These are phyloP conservation scores for Penicillium frequentans DNA, from an alignment of 2,329 filamentous ascomycete species.

Conservation along the genomic window DNA sequence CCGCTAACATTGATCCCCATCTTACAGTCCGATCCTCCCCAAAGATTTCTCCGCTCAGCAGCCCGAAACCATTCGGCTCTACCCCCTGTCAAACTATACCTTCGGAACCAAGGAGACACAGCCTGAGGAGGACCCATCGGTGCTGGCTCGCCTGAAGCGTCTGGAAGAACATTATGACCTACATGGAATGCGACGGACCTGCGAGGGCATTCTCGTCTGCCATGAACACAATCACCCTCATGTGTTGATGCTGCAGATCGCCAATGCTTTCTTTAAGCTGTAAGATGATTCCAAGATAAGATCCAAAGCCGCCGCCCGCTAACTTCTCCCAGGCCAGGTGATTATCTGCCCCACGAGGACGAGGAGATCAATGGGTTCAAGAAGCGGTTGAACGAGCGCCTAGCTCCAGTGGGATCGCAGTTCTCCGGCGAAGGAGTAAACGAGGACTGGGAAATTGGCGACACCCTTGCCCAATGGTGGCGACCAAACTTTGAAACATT, in stretches of 20 bases:
- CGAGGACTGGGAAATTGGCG: slow-evolving; percentile 90
- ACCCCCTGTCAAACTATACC: slow-evolving; percentile 96
- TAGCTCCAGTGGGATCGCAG: slow-evolving; percentile 85
- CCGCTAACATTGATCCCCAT: neutral
- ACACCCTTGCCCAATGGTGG: slow-evolving; percentile 98
- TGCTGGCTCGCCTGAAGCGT: slow-evolving; percentile 85
- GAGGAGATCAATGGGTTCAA: slow-evolving; percentile 97
- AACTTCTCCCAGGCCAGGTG: slow-evolving; percentile 64
- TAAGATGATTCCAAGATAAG: slow-evolving; percentile 33
- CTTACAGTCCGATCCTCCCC: slow-evolving; percentile 68
- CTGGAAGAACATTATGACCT: slow-evolving; percentile 92
- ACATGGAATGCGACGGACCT: slow-evolving; percentile 95
- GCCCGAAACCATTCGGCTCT: slow-evolving; percentile 84
- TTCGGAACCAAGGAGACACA: slow-evolving; percentile 98
- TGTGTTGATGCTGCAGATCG: slow-evolving; percentile 98
- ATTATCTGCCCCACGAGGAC: slow-evolving; percentile 83
- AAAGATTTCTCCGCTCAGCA: slow-evolving; percentile 86
- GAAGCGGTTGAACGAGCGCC: slow-evolving; percentile 81
- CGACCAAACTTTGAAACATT: slow-evolving; percentile 98
- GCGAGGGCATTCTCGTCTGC: slow-evolving; percentile 94
- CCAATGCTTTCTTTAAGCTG: slow-evolving; percentile 98
- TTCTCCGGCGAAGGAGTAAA: slow-evolving; percentile 82
- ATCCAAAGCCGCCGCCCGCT: neutral
- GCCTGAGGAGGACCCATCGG: slow-evolving; percentile 94
- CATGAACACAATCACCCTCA: slow-evolving; percentile 99